phyloP scores from a whole-genome alignment of 2,329 filamentous ascomycete species.

The Claviceps pazoutovae region DNA sequence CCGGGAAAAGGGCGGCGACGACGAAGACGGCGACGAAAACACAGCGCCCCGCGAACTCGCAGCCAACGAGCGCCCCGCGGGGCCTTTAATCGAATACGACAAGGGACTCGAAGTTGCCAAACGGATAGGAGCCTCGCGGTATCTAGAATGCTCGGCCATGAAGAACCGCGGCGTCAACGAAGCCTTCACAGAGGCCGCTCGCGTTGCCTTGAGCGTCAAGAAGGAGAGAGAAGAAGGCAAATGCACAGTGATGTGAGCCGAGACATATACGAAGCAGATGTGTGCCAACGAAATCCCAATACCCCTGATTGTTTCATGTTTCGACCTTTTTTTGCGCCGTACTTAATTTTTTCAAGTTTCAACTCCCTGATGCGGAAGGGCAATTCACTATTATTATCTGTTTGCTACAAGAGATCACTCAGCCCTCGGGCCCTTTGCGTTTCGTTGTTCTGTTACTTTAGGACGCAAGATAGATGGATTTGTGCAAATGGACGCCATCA shows the following conservation, averaged over 20 bases:
- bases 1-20: conserved; percentile 61
- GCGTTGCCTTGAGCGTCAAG: conserved; percentile 70
- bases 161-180: conserved; percentile 96
- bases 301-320: neutral
- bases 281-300: conserved; percentile 2
- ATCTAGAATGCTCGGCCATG: conserved; percentile 97
- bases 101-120: conserved; percentile 83
- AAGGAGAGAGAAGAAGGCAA: conserved; percentile 49
- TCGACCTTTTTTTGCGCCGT: neutral
- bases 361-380: no score
- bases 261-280: neutral
- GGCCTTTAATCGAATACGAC: conserved; percentile 74
- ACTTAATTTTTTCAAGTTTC: neutral
- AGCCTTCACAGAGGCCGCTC: conserved; percentile 92
- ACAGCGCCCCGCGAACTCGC: conserved; percentile 8
- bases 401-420: no score
- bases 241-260: conserved; percentile 43
- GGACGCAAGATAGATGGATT: neutral
- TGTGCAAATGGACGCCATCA: neutral
- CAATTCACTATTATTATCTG: no score
- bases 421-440: no score
- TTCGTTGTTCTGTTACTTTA: no score
- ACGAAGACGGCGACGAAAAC: conserved; percentile 51
- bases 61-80: conserved; percentile 37
- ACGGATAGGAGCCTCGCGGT: conserved; percentile 82